Conservation (phyloP, 2,329 filamentous ascomycete species). For the Cadophora gregata region DNA sequence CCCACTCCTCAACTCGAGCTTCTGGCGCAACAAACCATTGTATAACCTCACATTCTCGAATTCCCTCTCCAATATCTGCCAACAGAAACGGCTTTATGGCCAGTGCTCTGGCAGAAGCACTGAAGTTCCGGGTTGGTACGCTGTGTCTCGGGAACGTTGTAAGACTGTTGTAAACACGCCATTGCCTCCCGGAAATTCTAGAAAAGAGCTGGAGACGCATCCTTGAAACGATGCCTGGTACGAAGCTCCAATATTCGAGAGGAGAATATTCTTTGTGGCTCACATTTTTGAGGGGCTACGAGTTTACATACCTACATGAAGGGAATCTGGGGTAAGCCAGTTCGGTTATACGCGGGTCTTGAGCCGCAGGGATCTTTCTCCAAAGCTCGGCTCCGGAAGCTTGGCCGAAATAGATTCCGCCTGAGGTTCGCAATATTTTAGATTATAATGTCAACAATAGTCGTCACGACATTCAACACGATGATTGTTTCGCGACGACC, state of each 20-base stretch:
- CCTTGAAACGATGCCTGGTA: constrained; percentile 23
- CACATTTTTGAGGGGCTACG: constrained; percentile 28
- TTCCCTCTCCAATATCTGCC: constrained; percentile 91
- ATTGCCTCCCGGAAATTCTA: constrained; percentile 57
- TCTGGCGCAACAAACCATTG: constrained; percentile 99
- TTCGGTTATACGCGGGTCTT: neutral
- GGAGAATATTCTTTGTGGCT: constrained; percentile 22
- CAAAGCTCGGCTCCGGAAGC: neutral
- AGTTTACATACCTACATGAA: constrained; percentile 16
- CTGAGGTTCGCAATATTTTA: constrained; percentile 3
- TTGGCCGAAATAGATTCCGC: neutral
- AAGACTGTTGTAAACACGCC: constrained; percentile 50
- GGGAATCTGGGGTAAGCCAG: neutral
- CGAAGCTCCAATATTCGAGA: constrained; percentile 15
- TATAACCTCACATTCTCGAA: constrained; percentile 97
- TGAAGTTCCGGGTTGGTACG: constrained; percentile 34
- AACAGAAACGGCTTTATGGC: constrained; percentile 80
- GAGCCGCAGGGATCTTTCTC: too few relatives aligned
- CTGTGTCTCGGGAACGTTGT: constrained; percentile 31
- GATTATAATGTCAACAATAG: constrained; percentile 15
- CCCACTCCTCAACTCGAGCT: constrained; percentile 96
- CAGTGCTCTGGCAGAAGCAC: constrained; percentile 36
- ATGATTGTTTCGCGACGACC: constrained; percentile 40
- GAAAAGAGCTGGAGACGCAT: constrained; percentile 64
- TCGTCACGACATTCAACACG: constrained; percentile 11